Evolutionary conservation across 1,284 basidiomycete species (phyloP).

Genomic region (Trametes sp.): DNA sequence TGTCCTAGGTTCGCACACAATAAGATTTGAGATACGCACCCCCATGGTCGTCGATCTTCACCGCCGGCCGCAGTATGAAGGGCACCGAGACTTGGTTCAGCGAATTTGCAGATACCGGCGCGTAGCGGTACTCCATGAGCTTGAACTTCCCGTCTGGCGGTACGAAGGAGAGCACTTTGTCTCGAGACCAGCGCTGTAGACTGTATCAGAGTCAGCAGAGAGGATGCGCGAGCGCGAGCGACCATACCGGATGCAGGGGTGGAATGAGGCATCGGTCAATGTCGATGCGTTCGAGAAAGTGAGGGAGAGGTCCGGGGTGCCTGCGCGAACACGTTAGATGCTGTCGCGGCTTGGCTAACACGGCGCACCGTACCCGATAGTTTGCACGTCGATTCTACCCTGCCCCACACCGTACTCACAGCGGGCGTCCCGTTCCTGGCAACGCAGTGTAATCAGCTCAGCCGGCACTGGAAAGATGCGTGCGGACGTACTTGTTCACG

Average conservation of each 20-base stretch:
- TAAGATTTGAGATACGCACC: slow-evolving; percentile 51
- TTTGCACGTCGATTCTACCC: slow-evolving; percentile 82
- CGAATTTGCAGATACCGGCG: slow-evolving; percentile 45
- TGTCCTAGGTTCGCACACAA: background rate
- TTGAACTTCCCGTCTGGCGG: slow-evolving; percentile 94
- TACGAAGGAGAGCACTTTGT: slow-evolving; percentile 87
- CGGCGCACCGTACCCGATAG: slow-evolving; percentile 66
- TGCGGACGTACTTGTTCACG: slow-evolving; percentile 73
- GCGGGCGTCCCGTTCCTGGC: slow-evolving; percentile 78
- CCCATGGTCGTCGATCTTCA: slow-evolving; percentile 68
- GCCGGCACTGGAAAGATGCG: background rate
- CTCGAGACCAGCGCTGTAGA: slow-evolving; percentile 81
- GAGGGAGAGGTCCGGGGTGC: slow-evolving; percentile 88
- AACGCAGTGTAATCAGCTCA: slow-evolving; percentile 1
- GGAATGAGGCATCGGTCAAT: slow-evolving; percentile 85
- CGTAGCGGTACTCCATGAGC: slow-evolving; percentile 85
- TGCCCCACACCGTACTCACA: slow-evolving; percentile 79
- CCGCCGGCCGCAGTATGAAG: slow-evolving; percentile 65
- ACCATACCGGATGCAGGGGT: slow-evolving; percentile 87
- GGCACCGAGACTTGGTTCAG: slow-evolving; percentile 66
- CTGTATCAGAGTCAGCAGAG: slow-evolving; percentile 47
- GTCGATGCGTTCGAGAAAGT: slow-evolving; percentile 82
- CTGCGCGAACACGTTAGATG: slow-evolving; percentile 43
- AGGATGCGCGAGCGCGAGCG: background rate
- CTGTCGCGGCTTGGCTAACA: background rate